Percentiles rank a stretch among this genome's conserved stretches.
Evolutionary conservation across 192 early-diverging fungal species (phyloP).

Genomic region (Paraglomus occultum): DNA sequence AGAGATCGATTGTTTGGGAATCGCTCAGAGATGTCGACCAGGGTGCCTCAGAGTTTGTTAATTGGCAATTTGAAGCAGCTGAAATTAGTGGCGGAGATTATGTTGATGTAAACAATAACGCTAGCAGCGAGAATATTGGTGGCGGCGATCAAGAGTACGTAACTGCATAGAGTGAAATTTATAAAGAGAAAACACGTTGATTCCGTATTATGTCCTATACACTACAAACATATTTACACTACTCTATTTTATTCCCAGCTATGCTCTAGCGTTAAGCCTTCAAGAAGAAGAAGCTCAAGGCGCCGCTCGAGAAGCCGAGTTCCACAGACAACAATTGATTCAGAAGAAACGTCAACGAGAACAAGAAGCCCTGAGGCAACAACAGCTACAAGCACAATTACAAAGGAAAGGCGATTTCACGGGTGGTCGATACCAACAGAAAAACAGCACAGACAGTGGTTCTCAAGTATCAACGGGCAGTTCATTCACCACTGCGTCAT

Average conservation of each 20-base stretch:
- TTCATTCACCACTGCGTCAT: slow-evolving; percentile 13
- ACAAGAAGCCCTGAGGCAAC: slow-evolving; percentile 28
- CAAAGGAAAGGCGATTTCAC: background rate
- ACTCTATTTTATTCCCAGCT: slow-evolving; percentile 30
- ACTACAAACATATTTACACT: background rate
- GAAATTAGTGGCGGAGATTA: slow-evolving; percentile 39
- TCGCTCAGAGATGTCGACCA: slow-evolving; percentile 65
- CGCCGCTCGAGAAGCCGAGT: slow-evolving; percentile 36
- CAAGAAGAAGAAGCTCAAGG: slow-evolving; percentile 47
- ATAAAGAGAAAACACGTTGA: background rate
- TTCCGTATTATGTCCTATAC: background rate
- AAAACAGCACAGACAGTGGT: background rate
- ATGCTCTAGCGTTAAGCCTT: slow-evolving; percentile 39
- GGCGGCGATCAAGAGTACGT: slow-evolving; percentile 48
- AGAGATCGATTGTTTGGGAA: slow-evolving; percentile 72
- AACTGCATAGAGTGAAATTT: background rate
- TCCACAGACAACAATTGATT: slow-evolving; percentile 3
- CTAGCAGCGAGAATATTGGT: slow-evolving; percentile 26
- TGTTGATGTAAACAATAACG: slow-evolving; percentile 34
- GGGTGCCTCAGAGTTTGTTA: slow-evolving; percentile 57
- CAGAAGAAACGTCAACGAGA: background rate
- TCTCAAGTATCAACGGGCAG: slow-evolving; percentile 19
- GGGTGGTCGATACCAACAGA: background rate
- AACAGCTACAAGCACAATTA: background rate
- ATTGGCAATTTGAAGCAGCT: slow-evolving; percentile 50